Percentiles rank a stretch among this genome's conserved stretches.
Evolutionary conservation across 1,284 basidiomycete species (phyloP).

Genomic region (Macrocystidia cucumis): DNA sequence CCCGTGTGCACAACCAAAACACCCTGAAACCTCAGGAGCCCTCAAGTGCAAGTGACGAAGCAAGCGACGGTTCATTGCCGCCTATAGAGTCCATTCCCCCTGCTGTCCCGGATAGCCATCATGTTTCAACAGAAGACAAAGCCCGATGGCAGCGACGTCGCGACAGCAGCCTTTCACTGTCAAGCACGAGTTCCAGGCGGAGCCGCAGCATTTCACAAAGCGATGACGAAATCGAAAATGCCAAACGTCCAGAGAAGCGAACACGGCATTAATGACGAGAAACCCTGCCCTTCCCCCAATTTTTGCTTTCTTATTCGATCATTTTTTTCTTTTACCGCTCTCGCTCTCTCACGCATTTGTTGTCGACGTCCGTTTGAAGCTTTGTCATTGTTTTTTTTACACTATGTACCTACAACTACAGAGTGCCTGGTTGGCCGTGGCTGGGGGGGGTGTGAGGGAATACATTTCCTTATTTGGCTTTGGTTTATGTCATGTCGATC

Average conservation of each 20-base stretch:
- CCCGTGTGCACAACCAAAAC: slow-evolving; percentile 38
- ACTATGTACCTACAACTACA: neutral
- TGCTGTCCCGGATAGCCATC: slow-evolving; percentile 8
- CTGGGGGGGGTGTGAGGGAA: too few relatives aligned
- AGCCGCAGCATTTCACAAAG: slow-evolving; percentile 28
- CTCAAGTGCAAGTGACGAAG: slow-evolving; percentile 30
- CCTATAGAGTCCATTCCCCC: slow-evolving; percentile 10
- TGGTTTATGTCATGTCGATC: too few relatives aligned
- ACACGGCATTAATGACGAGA: slow-evolving; percentile 12
- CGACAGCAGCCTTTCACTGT: slow-evolving; percentile 29
- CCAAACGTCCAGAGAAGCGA: slow-evolving; percentile 23
- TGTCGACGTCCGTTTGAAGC: neutral
- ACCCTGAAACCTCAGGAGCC: neutral
- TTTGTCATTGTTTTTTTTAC: neutral
- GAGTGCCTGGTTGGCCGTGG: too few relatives aligned
- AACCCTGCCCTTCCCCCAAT: slow-evolving; percentile 9
- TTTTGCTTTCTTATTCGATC: slow-evolving; percentile 7
- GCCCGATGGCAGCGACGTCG: slow-evolving; percentile 21
- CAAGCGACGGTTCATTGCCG: slow-evolving; percentile 25
- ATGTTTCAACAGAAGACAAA: too few relatives aligned
- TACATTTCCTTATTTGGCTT: too few relatives aligned
- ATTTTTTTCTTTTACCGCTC: neutral
- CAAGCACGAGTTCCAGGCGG: slow-evolving; percentile 29
- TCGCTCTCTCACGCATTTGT: neutral
- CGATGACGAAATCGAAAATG: slow-evolving; percentile 17